Evolutionary conservation across 495 filamentous ascomycete genomes (phyloP).

Genomic region (Amphirosellinia nigrospora): DNA sequence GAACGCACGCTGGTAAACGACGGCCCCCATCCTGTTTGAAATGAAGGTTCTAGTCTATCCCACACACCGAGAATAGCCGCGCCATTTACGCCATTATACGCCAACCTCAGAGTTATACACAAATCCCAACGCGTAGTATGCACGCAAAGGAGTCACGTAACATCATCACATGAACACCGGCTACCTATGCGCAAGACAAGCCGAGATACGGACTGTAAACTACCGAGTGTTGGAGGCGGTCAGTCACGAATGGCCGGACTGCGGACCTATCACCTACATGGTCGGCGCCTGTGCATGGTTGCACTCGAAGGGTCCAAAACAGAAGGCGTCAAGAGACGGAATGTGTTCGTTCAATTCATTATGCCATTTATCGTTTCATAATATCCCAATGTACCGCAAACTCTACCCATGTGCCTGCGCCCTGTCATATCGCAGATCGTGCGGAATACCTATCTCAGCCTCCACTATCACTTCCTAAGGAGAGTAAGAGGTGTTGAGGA

Average conservation of each 20-base stretch:
- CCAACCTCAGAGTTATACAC: background rate
- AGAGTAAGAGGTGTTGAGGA: conserved; percentile 4
- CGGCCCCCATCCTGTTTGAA: background rate
- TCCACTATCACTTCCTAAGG: conserved; percentile 19
- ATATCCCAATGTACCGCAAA: conserved; percentile 23
- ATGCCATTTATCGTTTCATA: conserved; percentile 26
- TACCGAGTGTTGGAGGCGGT: background rate
- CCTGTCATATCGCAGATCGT: conserved; percentile 19
- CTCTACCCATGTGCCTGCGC: conserved; percentile 21
- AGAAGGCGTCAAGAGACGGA: conserved; percentile 11
- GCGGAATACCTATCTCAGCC: conserved; percentile 14
- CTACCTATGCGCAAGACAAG: background rate
- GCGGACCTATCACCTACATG: background rate
- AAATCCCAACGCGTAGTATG: background rate
- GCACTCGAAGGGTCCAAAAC: background rate
- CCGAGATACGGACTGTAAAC: background rate
- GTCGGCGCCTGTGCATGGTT: background rate
- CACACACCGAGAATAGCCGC: conserved; percentile 9
- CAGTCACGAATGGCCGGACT: background rate
- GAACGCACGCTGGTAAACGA: too few species aligned
- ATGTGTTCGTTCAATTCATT: conserved; percentile 29
- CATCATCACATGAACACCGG: background rate
- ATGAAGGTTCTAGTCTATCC: conserved; percentile 3
- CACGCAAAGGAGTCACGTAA: background rate
- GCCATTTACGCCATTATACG: background rate